These are phyloP conservation scores for Talaromyces verruculosus DNA, from an alignment of 2,329 filamentous ascomycete species.

Conservation along the genomic window DNA sequence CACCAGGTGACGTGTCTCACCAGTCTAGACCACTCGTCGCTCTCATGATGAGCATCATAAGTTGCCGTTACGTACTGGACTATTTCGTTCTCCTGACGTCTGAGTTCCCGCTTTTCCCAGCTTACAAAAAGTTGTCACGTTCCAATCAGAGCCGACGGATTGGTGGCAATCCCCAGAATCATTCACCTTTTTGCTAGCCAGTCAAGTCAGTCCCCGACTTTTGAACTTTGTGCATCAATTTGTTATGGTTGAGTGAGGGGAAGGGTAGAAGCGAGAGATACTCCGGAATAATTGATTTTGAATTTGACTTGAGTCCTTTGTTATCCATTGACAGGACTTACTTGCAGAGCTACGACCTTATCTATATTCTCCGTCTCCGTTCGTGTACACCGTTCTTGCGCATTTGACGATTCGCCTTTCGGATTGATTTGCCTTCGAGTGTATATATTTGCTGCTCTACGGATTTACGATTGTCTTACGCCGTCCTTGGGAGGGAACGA, in stretches of 20 bases:
- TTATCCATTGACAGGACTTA: neutral
- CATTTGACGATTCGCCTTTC: neutral
- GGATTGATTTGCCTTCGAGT: neutral
- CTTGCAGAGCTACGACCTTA: neutral
- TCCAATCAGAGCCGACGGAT: constrained; percentile 13
- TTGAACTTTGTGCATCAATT: neutral
- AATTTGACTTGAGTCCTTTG: neutral
- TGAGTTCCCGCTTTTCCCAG: constrained; percentile 12
- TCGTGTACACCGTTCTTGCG: neutral
- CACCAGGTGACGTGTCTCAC: constrained; percentile 18
- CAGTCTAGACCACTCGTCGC: neutral
- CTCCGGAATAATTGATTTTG: too few species aligned
- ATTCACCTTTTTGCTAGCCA: neutral
- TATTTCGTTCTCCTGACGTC: constrained; percentile 14
- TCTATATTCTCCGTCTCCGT: neutral
- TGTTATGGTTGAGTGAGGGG: neutral
- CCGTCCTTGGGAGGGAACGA: neutral
- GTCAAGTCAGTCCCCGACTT: neutral
- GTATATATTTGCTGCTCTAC: neutral
- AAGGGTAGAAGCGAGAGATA: neutral
- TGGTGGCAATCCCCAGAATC: constrained; percentile 14
- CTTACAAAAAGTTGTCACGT: neutral
- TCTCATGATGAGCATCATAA: neutral
- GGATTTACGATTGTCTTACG: neutral
- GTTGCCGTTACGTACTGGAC: neutral